These are phyloP conservation scores for Didymella pinodella DNA, from an alignment of 2,329 filamentous ascomycete species.

Conservation along the genomic window DNA sequence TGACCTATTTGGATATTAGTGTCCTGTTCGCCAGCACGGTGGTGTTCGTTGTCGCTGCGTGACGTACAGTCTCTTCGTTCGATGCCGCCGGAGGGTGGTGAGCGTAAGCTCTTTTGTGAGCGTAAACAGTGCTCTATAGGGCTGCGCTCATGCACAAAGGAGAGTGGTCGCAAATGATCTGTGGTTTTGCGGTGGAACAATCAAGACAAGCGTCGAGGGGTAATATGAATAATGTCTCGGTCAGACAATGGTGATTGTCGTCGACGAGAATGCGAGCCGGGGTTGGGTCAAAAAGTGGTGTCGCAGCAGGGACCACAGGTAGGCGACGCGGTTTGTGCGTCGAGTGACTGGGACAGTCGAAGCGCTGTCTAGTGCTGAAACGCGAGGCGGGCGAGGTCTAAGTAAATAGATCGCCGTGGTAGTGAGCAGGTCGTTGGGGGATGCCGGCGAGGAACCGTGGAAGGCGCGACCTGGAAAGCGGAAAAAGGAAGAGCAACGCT, in stretches of 20 bases:
- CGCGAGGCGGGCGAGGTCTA: slow-evolving; percentile 48
- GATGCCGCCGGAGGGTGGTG: slow-evolving; percentile 39
- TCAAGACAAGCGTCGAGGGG: slow-evolving; percentile 33
- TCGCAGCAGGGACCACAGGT: slow-evolving; percentile 26
- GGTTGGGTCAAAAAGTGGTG: slow-evolving; percentile 19
- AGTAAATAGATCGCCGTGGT: slow-evolving; percentile 52
- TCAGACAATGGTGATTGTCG: slow-evolving; percentile 29
- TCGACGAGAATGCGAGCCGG: slow-evolving; percentile 23
- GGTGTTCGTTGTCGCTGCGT: slow-evolving; percentile 9
- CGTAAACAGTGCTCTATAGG: slow-evolving; percentile 45
- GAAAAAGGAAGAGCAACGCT: slow-evolving; percentile 25
- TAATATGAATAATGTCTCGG: slow-evolving; percentile 37
- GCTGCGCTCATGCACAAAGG: slow-evolving; percentile 49
- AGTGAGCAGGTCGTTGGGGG: slow-evolving; percentile 26
- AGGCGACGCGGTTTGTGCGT: slow-evolving; percentile 30
- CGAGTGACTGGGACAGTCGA: slow-evolving; percentile 13
- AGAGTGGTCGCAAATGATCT: slow-evolving; percentile 26
- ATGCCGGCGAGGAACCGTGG: slow-evolving; percentile 24
- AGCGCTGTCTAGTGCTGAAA: slow-evolving; percentile 28
- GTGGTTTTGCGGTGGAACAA: slow-evolving; percentile 31
- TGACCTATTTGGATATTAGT: slow-evolving; percentile 45
- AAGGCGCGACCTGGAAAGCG: slow-evolving; percentile 18
- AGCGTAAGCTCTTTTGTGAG: slow-evolving; percentile 49
- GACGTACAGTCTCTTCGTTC: slow-evolving; percentile 52
- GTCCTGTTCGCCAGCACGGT: neutral